phyloP scores from a whole-genome alignment of 352 stramenopile species.

The Peronospora destructor region DNA sequence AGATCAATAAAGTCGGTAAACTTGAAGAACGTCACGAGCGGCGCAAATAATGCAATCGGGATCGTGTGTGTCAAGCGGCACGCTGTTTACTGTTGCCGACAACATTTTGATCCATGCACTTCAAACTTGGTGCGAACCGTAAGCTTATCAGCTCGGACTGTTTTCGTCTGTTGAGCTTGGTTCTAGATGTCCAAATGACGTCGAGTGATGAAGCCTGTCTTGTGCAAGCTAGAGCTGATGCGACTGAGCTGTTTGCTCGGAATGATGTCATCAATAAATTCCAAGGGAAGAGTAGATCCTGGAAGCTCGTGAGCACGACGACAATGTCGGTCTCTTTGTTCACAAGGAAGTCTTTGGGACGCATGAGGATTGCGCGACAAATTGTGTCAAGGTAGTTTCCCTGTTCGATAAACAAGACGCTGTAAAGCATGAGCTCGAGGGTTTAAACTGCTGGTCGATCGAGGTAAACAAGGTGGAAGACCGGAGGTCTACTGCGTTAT shows the following conservation, averaged over 20 bases:
- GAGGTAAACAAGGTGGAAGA: constrained; percentile 41
- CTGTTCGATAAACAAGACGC: constrained; percentile 58
- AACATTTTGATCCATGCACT: constrained; percentile 14
- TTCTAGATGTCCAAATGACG: constrained; percentile 54
- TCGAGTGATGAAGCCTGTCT: constrained; percentile 58
- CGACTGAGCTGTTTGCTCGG: too few relatives aligned
- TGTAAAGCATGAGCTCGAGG: constrained; percentile 37
- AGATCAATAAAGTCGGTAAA: too few relatives aligned
- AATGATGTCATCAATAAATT: too few relatives aligned
- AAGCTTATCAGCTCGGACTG: constrained; percentile 29
- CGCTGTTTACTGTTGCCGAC: too few relatives aligned
- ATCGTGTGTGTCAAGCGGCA: too few relatives aligned
- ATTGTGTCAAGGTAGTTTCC: constrained; percentile 32
- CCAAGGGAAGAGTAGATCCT: too few relatives aligned
- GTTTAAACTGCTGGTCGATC: constrained; percentile 21
- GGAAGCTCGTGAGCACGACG: constrained; percentile 47
- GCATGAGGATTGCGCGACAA: constrained; percentile 3
- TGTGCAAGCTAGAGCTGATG: too few relatives aligned
- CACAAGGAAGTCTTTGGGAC: constrained; percentile 43
- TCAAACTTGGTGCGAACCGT: constrained; percentile 9
- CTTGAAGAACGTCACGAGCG: too few relatives aligned
- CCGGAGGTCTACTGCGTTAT: constrained; percentile 51
- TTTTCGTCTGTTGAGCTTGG: constrained; percentile 52
- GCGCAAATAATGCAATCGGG: too few relatives aligned
- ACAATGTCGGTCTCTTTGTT: constrained; percentile 54